Evolutionary conservation across 192 early-diverging fungal genomes (phyloP).

Genomic region (Rhizophagus prolifer): DNA sequence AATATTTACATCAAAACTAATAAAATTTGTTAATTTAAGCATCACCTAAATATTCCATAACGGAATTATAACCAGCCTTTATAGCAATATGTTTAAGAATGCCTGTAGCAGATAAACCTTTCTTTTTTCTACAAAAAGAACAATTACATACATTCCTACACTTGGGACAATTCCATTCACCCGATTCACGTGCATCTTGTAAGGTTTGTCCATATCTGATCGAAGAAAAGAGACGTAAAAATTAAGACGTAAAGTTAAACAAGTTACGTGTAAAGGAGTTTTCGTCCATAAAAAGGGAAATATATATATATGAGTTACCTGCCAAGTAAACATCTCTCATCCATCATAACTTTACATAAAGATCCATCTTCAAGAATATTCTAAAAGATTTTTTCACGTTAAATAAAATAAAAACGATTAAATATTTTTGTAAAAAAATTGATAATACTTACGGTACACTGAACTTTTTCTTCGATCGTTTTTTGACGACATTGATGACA

Average conservation of each 20-base stretch:
- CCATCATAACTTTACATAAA: conserved; percentile 31
- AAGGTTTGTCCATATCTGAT: conserved; percentile 28
- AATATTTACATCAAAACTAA: no score
- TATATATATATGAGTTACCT: background rate
- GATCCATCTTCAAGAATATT: conserved; percentile 1
- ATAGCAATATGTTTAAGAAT: conserved; percentile 25
- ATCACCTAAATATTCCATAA: conserved; percentile 35
- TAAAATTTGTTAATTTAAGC: conserved; percentile 14
- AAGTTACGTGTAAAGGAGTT: background rate
- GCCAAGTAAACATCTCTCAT: conserved; percentile 34
- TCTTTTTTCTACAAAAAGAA: conserved; percentile 35
- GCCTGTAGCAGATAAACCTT: conserved; percentile 30
- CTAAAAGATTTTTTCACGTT: background rate
- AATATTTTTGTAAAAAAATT: background rate
- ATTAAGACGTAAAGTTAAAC: background rate
- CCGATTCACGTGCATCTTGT: conserved; percentile 30
- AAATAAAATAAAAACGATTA: background rate
- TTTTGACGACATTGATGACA: conserved; percentile 34
- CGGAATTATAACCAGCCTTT: conserved; percentile 13
- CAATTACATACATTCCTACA: conserved; percentile 38
- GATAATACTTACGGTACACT: conserved; percentile 14
- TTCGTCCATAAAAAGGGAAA: background rate
- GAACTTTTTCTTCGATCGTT: conserved; percentile 30
- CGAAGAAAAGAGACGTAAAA: no score
- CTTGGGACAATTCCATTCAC: conserved; percentile 35